Percentiles rank a stretch among this genome's conserved stretches.
Conservation (phyloP, 805 yeast species). For the Candida vaughaniae region DNA sequence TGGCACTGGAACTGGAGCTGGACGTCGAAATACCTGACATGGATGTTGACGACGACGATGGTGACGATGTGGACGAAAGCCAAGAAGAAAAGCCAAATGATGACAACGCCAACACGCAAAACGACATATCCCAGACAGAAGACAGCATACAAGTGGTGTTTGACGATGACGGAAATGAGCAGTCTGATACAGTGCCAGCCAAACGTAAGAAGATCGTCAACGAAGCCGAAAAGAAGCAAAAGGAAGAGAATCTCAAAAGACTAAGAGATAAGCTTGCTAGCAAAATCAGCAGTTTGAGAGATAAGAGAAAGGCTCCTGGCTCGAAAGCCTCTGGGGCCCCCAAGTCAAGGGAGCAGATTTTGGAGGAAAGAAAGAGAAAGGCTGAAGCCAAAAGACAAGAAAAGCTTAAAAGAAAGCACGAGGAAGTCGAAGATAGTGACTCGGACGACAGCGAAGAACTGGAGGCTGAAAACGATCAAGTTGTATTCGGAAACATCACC, state of each 20-base stretch:
- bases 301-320: slow-evolving; percentile 91
- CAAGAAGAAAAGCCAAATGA: slow-evolving; percentile 12
- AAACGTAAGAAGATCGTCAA: slow-evolving; percentile 25
- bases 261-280: slow-evolving; percentile 77
- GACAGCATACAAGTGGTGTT: slow-evolving; percentile 44
- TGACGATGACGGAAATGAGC: slow-evolving; percentile 58
- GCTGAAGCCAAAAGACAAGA: slow-evolving; percentile 47
- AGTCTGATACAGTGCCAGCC: slow-evolving; percentile 2
- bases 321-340: slow-evolving; percentile 78
- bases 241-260: slow-evolving; percentile 56
- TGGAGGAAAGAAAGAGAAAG: slow-evolving; percentile 58
- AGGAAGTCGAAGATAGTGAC: slow-evolving; percentile 42
- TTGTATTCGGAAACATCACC: slow-evolving; percentile 77
- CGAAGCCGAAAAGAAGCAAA: slow-evolving; percentile 44
- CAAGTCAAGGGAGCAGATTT: slow-evolving; percentile 75
- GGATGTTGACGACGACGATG: slow-evolving; percentile 11
- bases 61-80: slow-evolving; percentile 7
- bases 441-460: slow-evolving; percentile 25
- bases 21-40: slow-evolving; percentile 16
- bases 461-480: slow-evolving; percentile 35
- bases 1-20: slow-evolving; percentile 11
- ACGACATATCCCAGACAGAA: slow-evolving; percentile 10
- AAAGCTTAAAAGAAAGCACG: slow-evolving; percentile 41
- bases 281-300: slow-evolving; percentile 67
- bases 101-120: slow-evolving; percentile 16